Conservation (phyloP, 208 protist genomes). For the Lotmaria passim region DNA sequence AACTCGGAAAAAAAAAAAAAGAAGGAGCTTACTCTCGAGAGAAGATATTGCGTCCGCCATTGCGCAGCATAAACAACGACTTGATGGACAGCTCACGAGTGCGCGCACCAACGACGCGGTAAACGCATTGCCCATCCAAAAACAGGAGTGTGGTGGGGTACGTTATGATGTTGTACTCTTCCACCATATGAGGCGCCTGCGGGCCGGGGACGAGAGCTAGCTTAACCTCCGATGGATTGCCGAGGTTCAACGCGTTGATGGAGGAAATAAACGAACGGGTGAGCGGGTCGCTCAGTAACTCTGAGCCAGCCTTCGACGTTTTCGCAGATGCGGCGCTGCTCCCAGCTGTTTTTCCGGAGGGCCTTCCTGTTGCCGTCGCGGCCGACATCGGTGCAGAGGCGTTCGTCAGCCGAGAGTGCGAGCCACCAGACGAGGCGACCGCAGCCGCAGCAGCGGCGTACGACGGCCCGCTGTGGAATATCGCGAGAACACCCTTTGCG, state of each 20-base stretch:
- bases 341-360: neutral
- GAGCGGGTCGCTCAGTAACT: conserved; percentile 57
- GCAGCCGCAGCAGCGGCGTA: conserved; percentile 15
- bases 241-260: conserved; percentile 79
- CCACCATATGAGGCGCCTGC: conserved; percentile 58
- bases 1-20: conserved; percentile 10
- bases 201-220: conserved; percentile 78
- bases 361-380: neutral
- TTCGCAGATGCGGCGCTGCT: neutral
- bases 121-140: conserved; percentile 68
- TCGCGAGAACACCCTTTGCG: conserved; percentile 63
- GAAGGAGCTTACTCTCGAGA: conserved; percentile 45
- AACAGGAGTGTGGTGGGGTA: conserved; percentile 82
- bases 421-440: conserved; percentile 1
- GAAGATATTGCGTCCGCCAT: conserved; percentile 72
- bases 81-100: conserved; percentile 83
- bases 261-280: conserved; percentile 82
- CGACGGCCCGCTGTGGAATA: conserved; percentile 65
- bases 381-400: neutral
- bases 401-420: conserved; percentile 17
- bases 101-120: conserved; percentile 69
- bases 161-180: conserved; percentile 76
- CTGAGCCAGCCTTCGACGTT: conserved; percentile 6
- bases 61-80: conserved; percentile 83
- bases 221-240: conserved; percentile 77